Conservation (phyloP, 306 rosid species). For the Sindora glabra region DNA sequence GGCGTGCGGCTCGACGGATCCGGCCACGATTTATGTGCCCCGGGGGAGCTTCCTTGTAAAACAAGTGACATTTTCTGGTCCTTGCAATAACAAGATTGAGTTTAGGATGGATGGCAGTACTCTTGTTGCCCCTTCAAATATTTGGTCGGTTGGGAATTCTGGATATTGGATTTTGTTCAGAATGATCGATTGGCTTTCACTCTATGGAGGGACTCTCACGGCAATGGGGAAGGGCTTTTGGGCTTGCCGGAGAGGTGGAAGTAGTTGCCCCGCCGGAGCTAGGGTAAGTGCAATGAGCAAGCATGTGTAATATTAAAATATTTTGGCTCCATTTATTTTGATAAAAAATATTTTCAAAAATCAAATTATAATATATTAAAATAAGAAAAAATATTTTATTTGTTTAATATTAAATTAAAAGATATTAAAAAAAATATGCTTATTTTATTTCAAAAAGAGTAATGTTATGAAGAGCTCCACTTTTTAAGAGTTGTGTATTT, state of each 20-base stretch:
- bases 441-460: no score
- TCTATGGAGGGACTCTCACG: constrained; percentile 27
- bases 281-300: constrained; percentile 14
- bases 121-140: constrained; percentile 24
- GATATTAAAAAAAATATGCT: no score
- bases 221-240: constrained; percentile 23
- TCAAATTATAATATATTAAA: no score
- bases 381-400: no score
- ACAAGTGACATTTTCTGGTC: constrained; percentile 30
- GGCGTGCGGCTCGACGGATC: constrained; percentile 21
- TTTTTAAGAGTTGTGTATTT: no score
- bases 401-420: no score
- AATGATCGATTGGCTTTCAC: constrained; percentile 10
- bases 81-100: constrained; percentile 19
- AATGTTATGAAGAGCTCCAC: no score
- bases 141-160: constrained; percentile 14
- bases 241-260: constrained; percentile 18
- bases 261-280: constrained; percentile 23
- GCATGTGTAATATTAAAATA: no score
- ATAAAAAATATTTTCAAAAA: no score
- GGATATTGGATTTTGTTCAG: constrained; percentile 35
- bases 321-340: no score
- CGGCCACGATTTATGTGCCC: constrained; percentile 24
- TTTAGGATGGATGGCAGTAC: constrained; percentile 30
- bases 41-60: constrained; percentile 28